Evolutionary conservation across 768 basidiomycete species (phyloP).

Genomic region (Thelephora aurantiotincta): DNA sequence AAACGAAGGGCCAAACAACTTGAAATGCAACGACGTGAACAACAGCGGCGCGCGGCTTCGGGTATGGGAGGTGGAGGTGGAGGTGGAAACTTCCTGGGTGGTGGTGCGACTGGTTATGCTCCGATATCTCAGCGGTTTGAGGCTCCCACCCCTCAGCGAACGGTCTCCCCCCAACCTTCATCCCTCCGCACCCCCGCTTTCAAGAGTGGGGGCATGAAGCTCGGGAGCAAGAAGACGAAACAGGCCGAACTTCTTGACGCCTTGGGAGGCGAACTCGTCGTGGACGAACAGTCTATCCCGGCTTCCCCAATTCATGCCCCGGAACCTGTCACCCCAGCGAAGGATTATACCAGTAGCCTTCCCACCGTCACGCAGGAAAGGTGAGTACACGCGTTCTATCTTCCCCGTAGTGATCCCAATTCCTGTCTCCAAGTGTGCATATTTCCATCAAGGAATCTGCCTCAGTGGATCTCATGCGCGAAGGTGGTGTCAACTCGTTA

Average conservation of each 20-base stretch:
- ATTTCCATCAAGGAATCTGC: conserved; percentile 74
- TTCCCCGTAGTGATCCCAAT: neutral
- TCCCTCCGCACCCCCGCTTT: conserved; percentile 62
- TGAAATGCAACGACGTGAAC: conserved; percentile 94
- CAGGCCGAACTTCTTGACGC: conserved; percentile 83
- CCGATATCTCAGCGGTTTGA: conserved; percentile 59
- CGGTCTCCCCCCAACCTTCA: conserved; percentile 32
- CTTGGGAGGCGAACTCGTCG: conserved; percentile 61
- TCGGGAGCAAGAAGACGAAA: conserved; percentile 84
- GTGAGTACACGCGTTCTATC: conserved; percentile 22
- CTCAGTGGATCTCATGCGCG: conserved; percentile 68
- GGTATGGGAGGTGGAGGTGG: conserved; percentile 23
- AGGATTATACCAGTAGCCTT: conserved; percentile 45
- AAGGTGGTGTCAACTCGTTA: conserved; percentile 82
- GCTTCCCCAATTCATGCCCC: conserved; percentile 36
- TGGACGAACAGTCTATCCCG: conserved; percentile 39
- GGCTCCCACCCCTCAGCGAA: conserved; percentile 32
- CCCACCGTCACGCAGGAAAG: conserved; percentile 67
- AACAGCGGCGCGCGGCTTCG: conserved; percentile 60
- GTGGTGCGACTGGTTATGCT: conserved; percentile 57
- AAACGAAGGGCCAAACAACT: conserved; percentile 96
- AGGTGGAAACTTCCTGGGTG: conserved; percentile 47
- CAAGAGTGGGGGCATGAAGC: conserved; percentile 93
- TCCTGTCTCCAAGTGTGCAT: conserved; percentile 48
- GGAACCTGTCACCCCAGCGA: conserved; percentile 23